Conservation (phyloP, 1,139 yeast species). For the Zygoascus sp. region DNA sequence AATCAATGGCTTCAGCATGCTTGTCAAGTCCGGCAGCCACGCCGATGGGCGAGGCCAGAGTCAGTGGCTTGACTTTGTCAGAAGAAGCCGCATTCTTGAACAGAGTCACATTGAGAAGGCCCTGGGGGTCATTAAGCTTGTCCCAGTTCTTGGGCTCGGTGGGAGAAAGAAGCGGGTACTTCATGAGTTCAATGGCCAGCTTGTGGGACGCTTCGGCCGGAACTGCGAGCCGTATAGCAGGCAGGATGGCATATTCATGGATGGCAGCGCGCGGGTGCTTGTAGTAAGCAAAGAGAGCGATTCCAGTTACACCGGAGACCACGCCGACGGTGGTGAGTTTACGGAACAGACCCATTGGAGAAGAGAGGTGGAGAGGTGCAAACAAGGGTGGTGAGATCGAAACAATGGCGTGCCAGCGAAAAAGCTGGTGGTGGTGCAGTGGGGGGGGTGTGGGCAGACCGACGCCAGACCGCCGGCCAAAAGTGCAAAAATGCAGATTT, state of each 20-base stretch:
- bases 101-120: conserved; percentile 30
- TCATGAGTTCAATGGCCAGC: conserved; percentile 66
- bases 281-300: conserved; percentile 42
- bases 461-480: neutral
- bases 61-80: conserved; percentile 32
- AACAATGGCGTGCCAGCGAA: too few relatives aligned
- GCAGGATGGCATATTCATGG: conserved; percentile 77
- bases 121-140: conserved; percentile 30
- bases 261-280: conserved; percentile 78
- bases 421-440: too few relatives aligned
- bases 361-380: neutral
- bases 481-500: too few relatives aligned
- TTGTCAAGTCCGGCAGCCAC: conserved; percentile 96
- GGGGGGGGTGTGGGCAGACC: too few relatives aligned
- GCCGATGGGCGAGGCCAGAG: conserved; percentile 73
- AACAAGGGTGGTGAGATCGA: neutral
- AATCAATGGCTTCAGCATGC: conserved; percentile 89
- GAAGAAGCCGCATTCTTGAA: conserved; percentile 29
- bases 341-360: conserved; percentile 4
- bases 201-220: conserved; percentile 84
- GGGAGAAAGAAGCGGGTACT: conserved; percentile 40
- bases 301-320: conserved; percentile 30
- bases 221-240: conserved; percentile 63
- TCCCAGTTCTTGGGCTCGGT: conserved; percentile 31
- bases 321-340: conserved; percentile 2